Evolutionary conservation across 768 basidiomycete species (phyloP), one percentile per base, ranked within the genome.

Genomic region (Tulasnella sp.): DNA sequence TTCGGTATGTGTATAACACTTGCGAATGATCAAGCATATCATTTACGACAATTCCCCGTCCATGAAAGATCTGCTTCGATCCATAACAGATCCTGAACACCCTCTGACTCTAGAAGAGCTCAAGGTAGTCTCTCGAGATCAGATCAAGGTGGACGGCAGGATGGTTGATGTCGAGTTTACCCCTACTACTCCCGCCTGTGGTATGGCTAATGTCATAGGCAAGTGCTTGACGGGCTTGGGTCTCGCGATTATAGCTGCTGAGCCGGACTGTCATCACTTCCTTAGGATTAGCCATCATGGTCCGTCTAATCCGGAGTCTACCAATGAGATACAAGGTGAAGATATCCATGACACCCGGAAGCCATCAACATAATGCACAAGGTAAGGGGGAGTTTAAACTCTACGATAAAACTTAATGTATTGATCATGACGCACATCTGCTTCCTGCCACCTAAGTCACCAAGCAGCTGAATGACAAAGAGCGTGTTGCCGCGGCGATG

Each of bases 391-490:
- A 1, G 21, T 15, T 21, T 15, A 17, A 8, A 13, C 43, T 43
- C 21, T 56, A 4, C 34, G 34, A 5, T 38, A 5, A n/a, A 48
- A 5, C 47, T 23, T n/a, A 5, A 7, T 5, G 27, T 5, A 48
- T 48, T 5, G 27, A 48, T 48, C 27, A 11, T 5, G 17, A 50
- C 15, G 3, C 17, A 4, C 13, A 26, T 17, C 26, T 21, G 17
- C 21, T 59, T 19, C 21, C 21, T 53, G 41, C 5, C 11, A 5
- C 24, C 50, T 64, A 3, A 95, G 96, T 99, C 10, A 99, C 98
- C 73, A 97, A 97, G 70, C 96, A 99, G 68, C 77, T 99, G 32
- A 99, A 99, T 67, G 96, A 99, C 74, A 99, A 99, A 72, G 96
- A 99, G 72, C 79, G 96, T 42, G 96, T 98, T 1, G 93, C 93